Conservation (phyloP, 2,329 filamentous ascomycete species). For the Amesomyces nigricolor region DNA sequence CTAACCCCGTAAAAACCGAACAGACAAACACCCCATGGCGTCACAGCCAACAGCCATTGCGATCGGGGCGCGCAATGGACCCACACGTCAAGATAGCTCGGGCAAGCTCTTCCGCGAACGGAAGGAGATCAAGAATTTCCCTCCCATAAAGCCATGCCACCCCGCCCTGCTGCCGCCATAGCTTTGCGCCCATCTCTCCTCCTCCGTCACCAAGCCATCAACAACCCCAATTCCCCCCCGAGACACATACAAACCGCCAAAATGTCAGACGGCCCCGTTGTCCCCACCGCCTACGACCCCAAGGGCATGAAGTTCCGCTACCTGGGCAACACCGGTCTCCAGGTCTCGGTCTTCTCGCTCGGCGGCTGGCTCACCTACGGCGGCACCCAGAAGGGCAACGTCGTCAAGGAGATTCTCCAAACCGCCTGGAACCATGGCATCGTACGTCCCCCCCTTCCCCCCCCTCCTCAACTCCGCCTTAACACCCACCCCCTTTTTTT, state of each 20-base stretch:
- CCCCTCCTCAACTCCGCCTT: not conserved
- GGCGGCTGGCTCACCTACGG: conserved; percentile 72
- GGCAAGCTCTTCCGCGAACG: conserved; percentile 11
- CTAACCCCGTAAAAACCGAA: conserved; percentile 11
- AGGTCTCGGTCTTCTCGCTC: conserved; percentile 68
- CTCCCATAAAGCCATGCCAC: not conserved
- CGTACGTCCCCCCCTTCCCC: conserved; percentile 26
- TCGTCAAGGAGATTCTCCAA: conserved; percentile 40
- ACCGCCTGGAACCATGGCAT: conserved; percentile 47
- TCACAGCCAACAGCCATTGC: conserved; percentile 20
- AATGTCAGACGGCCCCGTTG: conserved; percentile 21
- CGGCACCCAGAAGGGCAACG: conserved; percentile 40
- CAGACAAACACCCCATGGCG: conserved; percentile 19
- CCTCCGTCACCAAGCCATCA: not conserved
- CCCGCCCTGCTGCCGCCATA: not conserved
- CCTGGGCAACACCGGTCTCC: conserved; percentile 64
- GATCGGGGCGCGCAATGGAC: not conserved
- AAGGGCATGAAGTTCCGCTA: conserved; percentile 64
- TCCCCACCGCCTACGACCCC: conserved; percentile 27
- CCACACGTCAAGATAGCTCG: conserved; percentile 1
- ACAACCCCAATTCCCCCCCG: not conserved
- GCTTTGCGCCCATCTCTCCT: not conserved
- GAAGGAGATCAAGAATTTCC: not conserved
- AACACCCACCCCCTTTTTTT: no score
- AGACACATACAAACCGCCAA: not conserved